Percentiles rank a stretch among this genome's conserved stretches.
Conservation (phyloP, 352 stramenopile genomes). For the Pythium sp. region DNA sequence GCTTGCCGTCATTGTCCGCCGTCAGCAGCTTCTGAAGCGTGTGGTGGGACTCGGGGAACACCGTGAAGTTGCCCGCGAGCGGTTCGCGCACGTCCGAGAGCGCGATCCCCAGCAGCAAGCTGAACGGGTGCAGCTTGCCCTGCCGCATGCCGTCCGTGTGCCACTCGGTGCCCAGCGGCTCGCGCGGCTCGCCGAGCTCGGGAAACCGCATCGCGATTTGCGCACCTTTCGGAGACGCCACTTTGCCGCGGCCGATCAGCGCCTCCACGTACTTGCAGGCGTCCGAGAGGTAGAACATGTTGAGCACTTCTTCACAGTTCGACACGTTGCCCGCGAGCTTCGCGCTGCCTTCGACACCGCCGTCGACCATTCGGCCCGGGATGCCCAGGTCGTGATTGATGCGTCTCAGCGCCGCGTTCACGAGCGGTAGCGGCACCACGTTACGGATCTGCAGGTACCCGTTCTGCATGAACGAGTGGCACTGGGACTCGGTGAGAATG, state of each 20-base stretch:
- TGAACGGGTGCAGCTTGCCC: slow-evolving; percentile 68
- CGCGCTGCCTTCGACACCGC: slow-evolving; percentile 64
- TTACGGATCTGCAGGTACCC: slow-evolving; percentile 70
- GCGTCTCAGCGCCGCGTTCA: slow-evolving; percentile 50
- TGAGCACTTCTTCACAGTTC: slow-evolving; percentile 58
- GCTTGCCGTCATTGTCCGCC: slow-evolving; percentile 44
- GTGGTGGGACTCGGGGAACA: slow-evolving; percentile 65
- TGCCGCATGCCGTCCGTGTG: slow-evolving; percentile 84
- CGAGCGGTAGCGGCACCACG: slow-evolving; percentile 50
- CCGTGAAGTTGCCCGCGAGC: slow-evolving; percentile 66
- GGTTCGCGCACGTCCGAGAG: slow-evolving; percentile 67
- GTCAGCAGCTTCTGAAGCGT: slow-evolving; percentile 49
- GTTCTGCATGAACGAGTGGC: slow-evolving; percentile 63
- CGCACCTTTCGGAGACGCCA: slow-evolving; percentile 45
- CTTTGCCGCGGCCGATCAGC: slow-evolving; percentile 44
- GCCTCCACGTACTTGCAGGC: slow-evolving; percentile 59
- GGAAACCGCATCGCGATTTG: slow-evolving; percentile 79
- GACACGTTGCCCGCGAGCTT: slow-evolving; percentile 73
- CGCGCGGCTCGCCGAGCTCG: slow-evolving; percentile 54
- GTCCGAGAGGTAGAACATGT: slow-evolving; percentile 55
- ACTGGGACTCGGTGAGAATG: slow-evolving; percentile 55
- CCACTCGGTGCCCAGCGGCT: slow-evolving; percentile 72
- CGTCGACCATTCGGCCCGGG: slow-evolving; percentile 64
- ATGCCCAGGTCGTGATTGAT: slow-evolving; percentile 81
- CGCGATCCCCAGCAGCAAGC: slow-evolving; percentile 57